phyloP scores from a whole-genome alignment of 257 asterid species.

The Solanum neorickii region DNA sequence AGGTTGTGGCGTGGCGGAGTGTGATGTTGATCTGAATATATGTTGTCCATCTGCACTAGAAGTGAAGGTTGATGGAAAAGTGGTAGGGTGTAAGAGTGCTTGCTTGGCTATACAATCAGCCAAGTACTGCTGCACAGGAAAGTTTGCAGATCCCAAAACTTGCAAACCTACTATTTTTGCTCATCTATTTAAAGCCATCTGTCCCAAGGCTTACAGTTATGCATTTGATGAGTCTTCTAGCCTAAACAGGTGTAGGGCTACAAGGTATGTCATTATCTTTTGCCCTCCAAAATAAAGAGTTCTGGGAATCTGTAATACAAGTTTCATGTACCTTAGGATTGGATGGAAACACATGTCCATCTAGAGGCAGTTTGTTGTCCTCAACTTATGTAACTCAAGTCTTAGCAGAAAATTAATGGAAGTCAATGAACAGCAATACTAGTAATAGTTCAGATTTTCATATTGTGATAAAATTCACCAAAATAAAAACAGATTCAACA shows the following conservation, averaged over 20 bases:
- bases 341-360: not conserved
- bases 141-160: constrained; percentile 43
- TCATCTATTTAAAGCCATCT: constrained; percentile 74
- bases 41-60: constrained; percentile 92
- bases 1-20: constrained; percentile 80
- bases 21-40: constrained; percentile 59
- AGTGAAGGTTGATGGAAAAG: constrained; percentile 49
- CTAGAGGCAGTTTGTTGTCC: not conserved
- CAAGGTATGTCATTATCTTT: constrained; percentile 66
- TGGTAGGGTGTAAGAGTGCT: constrained; percentile 90
- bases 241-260: constrained; percentile 73
- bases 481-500: not conserved
- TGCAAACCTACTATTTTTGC: constrained; percentile 79
- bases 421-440: not conserved
- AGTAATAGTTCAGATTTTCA: not conserved
- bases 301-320: not conserved
- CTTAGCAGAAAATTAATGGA: not conserved
- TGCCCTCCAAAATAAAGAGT: constrained; percentile 61
- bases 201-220: constrained; percentile 82
- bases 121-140: constrained; percentile 84
- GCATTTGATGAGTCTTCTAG: constrained; percentile 89
- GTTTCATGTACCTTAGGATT: not conserved
- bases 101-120: constrained; percentile 85
- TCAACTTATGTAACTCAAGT: not conserved
- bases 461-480: not conserved